Percentiles rank a stretch among this genome's conserved stretches.
Evolutionary conservation across 139 green algal genomes (phyloP).

Genomic region (Zygnema cylindricum): DNA sequence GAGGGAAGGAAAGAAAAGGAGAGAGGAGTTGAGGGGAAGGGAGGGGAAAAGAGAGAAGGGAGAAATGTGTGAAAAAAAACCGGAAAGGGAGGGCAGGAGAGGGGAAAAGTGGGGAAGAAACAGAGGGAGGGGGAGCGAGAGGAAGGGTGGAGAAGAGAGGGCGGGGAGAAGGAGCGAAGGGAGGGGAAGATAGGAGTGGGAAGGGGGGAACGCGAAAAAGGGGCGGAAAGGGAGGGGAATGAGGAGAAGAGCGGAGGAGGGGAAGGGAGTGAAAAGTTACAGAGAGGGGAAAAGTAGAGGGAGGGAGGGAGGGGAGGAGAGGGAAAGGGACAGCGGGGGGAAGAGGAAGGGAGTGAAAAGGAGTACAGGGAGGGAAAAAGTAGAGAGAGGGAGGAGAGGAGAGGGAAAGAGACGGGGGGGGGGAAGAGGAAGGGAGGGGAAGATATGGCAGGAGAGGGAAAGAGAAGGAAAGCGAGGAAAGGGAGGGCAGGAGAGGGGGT

Average conservation of each 20-base stretch:
- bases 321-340: neutral
- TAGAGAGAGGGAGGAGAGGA: neutral
- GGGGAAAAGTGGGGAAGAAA: neutral
- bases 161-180: neutral
- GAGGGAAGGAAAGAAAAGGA: no score
- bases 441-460: no score
- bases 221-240: neutral
- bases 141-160: neutral
- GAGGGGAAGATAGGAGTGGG: neutral
- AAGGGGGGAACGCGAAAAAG: neutral
- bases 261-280: neutral
- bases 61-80: neutral
- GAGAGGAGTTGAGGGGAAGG: no score
- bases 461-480: neutral
- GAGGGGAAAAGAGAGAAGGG: neutral
- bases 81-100: neutral
- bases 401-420: neutral
- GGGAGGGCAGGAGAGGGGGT: neutral
- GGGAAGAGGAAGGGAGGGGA: no score
- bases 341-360: neutral
- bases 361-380: neutral
- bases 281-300: neutral
- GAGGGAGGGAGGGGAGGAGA: neutral
- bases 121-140: neutral
- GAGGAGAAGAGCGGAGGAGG: neutral